A percentile compares a stretch with the other conserved stretches of the same genome.
phyloP scores from a whole-genome alignment of 179 eudicot genomes.

The Kewa caespitosa region DNA sequence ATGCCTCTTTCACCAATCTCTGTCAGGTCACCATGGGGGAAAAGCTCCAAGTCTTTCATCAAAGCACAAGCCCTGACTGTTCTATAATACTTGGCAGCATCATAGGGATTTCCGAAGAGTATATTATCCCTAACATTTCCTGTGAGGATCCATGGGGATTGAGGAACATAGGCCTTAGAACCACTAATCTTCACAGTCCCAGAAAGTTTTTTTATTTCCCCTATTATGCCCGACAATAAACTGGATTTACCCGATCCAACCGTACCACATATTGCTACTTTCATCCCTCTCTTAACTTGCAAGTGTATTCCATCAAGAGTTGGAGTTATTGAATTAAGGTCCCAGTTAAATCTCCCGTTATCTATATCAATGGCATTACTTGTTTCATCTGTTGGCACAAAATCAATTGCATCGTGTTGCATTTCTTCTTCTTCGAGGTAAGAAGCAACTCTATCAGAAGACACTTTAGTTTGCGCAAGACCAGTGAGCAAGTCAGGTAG shows the following conservation, averaged over 20 bases:
- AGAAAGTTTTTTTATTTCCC: slow-evolving; percentile 73
- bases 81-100: slow-evolving; percentile 36
- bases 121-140: slow-evolving; percentile 48
- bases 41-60: slow-evolving; percentile 84
- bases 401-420: slow-evolving; percentile 57
- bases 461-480: slow-evolving; percentile 83
- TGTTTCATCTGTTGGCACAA: slow-evolving; percentile 47
- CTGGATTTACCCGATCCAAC: slow-evolving; percentile 99
- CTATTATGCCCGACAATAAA: slow-evolving; percentile 72
- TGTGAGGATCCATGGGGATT: slow-evolving; percentile 49
- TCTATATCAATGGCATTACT: slow-evolving; percentile 53
- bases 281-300: slow-evolving; percentile 68
- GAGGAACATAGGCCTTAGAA: slow-evolving; percentile 86
- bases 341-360: slow-evolving; percentile 74
- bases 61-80: slow-evolving; percentile 51
- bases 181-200: slow-evolving; percentile 78
- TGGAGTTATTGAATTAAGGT: slow-evolving; percentile 37
- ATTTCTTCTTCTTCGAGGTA: slow-evolving; percentile 87
- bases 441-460: slow-evolving; percentile 71
- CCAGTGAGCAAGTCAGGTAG: slow-evolving; percentile 75
- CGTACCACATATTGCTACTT: slow-evolving; percentile 92
- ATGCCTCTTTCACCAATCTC: slow-evolving; percentile 99
- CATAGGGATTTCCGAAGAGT: slow-evolving; percentile 43
- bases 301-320: slow-evolving; percentile 62
- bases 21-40: slow-evolving; percentile 76